Evolutionary conservation across 345 rosid genomes (phyloP).

Genomic region (Noccaea caerulescens): DNA sequence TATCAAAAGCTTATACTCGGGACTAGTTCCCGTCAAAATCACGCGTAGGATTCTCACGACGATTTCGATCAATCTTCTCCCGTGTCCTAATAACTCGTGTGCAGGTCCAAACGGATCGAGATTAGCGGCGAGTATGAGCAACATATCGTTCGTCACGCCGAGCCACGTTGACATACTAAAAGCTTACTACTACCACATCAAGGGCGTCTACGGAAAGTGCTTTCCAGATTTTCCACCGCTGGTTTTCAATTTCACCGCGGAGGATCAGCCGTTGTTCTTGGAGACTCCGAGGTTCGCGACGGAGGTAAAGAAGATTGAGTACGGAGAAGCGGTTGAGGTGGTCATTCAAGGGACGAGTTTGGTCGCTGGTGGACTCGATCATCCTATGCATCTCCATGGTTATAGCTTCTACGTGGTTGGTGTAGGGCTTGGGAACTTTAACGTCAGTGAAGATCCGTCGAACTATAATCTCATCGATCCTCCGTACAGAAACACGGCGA

Average conservation of each 20-base stretch:
- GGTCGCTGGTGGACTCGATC: conserved; percentile 31
- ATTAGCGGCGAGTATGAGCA: conserved; percentile 37
- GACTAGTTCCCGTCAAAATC: conserved; percentile 16
- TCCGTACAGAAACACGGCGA: conserved; percentile 32
- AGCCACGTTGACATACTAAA: conserved; percentile 37
- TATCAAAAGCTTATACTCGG: conserved; percentile 18
- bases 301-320: conserved; percentile 24
- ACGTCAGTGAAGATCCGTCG: conserved; percentile 22
- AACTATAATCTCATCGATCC: conserved; percentile 37
- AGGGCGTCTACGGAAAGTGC: conserved; percentile 29
- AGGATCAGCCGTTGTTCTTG: conserved; percentile 24
- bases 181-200: conserved; percentile 33
- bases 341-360: conserved; percentile 41
- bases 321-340: conserved; percentile 26
- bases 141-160: conserved; percentile 41
- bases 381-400: conserved; percentile 44
- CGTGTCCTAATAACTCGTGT: conserved; percentile 35
- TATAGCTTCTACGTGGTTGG: conserved; percentile 35
- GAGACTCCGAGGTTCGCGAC: conserved; percentile 37
- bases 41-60: conserved; percentile 43
- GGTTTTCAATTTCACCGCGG: conserved; percentile 38
- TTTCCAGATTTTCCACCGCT: conserved; percentile 48
- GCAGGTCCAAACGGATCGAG: conserved; percentile 41
- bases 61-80: conserved; percentile 37
- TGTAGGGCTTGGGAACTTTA: conserved; percentile 34